Conservation (phyloP, 2,329 filamentous ascomycete species). For the Macroventuria anomochaeta region DNA sequence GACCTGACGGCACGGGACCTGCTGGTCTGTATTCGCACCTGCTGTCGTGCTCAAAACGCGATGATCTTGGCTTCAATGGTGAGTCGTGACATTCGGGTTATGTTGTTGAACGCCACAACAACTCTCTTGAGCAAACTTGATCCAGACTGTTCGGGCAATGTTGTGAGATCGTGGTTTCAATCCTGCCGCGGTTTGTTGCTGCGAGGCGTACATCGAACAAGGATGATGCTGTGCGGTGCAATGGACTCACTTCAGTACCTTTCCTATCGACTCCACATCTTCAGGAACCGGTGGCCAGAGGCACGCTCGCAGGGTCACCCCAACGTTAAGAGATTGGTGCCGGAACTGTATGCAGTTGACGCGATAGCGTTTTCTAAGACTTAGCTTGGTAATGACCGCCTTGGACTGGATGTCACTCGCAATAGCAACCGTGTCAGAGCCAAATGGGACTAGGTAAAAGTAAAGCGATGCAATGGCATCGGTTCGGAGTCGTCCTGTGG, state of each 20-base stretch:
- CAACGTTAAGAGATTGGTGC: not conserved
- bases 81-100: not conserved
- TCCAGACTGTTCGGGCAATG: not conserved
- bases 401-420: constrained; percentile 33
- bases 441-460: constrained; percentile 31
- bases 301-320: not conserved
- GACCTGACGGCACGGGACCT: constrained; percentile 37
- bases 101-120: not conserved
- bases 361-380: not conserved
- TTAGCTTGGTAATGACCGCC: constrained; percentile 4
- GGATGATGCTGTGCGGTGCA: not conserved
- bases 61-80: too few species aligned
- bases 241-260: not conserved
- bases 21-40: constrained; percentile 15
- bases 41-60: not conserved
- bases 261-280: not conserved
- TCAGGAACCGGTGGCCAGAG: not conserved
- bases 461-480: constrained; percentile 32
- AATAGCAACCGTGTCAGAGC: constrained; percentile 27
- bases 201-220: not conserved
- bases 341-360: not conserved
- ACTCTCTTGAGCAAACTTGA: not conserved
- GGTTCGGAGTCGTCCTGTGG: constrained; percentile 30
- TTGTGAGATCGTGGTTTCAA: not conserved
- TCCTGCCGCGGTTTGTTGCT: not conserved